Percentiles rank a stretch among this genome's conserved stretches.
Conservation (phyloP, 768 basidiomycete genomes). For the Lactifluus hygrophoroides region DNA sequence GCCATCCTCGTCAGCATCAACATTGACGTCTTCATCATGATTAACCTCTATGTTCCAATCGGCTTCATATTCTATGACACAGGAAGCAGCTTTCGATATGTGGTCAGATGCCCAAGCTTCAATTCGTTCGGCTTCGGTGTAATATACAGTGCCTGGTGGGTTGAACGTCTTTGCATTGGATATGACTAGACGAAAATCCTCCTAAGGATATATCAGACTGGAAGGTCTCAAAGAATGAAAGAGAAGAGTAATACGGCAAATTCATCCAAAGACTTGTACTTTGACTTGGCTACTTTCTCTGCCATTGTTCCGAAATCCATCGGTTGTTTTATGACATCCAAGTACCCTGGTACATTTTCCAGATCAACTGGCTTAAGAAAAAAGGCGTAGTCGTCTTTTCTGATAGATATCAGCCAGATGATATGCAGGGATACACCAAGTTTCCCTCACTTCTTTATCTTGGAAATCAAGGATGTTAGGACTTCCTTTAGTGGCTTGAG, state of each 20-base stretch:
- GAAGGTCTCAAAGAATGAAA: neutral
- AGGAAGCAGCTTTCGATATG: slow-evolving; percentile 58
- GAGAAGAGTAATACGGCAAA: slow-evolving; percentile 46
- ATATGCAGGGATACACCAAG: neutral
- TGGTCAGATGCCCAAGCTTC: slow-evolving; percentile 67
- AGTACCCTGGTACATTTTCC: slow-evolving; percentile 50
- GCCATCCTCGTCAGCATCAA: slow-evolving; percentile 39
- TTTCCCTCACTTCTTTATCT: slow-evolving; percentile 59
- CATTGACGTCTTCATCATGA: slow-evolving; percentile 28
- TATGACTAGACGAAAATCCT: slow-evolving; percentile 63
- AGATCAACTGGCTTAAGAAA: slow-evolving; percentile 63
- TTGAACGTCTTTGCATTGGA: slow-evolving; percentile 72
- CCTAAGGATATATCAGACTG: slow-evolving; percentile 10
- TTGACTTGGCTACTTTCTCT: slow-evolving; percentile 64
- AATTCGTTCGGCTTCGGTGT: slow-evolving; percentile 64
- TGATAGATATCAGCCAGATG: slow-evolving; percentile 24
- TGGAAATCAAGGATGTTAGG: slow-evolving; percentile 51
- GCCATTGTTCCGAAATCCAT: slow-evolving; percentile 93
- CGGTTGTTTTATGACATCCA: slow-evolving; percentile 66
- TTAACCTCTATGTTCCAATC: slow-evolving; percentile 81
- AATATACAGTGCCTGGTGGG: slow-evolving; percentile 62
- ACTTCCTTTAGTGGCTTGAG: slow-evolving; percentile 77
- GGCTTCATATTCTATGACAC: slow-evolving; percentile 74
- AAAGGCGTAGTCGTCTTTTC: slow-evolving; percentile 83
- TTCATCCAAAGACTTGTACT: slow-evolving; percentile 73